These are phyloP conservation scores for Codiaeum variegatum DNA, from an alignment of 441 rosid species.

Conservation along the genomic window DNA sequence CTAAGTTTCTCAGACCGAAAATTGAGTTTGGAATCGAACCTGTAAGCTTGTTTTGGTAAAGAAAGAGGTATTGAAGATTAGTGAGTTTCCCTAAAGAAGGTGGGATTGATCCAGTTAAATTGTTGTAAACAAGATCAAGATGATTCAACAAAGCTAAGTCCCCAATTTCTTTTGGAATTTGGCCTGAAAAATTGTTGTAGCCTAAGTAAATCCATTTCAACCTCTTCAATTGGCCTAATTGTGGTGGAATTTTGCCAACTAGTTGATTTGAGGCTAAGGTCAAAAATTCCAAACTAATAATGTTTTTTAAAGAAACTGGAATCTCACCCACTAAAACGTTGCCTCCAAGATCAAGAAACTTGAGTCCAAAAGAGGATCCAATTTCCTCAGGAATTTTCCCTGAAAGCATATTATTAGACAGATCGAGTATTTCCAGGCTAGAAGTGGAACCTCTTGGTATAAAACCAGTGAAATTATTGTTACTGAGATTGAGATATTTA, in stretches of 20 bases:
- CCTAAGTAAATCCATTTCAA: conserved; percentile 85
- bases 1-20: conserved; percentile 44
- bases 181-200: conserved; percentile 79
- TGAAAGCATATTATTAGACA: conserved; percentile 71
- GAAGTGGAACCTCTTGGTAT: conserved; percentile 38
- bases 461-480: conserved; percentile 72
- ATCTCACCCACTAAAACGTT: conserved; percentile 59
- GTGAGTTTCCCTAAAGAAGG: conserved; percentile 54
- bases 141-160: conserved; percentile 50
- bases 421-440: conserved; percentile 56
- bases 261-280: conserved; percentile 81
- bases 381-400: conserved; percentile 51
- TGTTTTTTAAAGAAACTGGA: conserved; percentile 46
- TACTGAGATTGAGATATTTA: conserved; percentile 63
- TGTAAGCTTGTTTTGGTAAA: conserved; percentile 69
- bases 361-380: conserved; percentile 48
- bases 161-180: conserved; percentile 64
- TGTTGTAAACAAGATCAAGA: conserved; percentile 87
- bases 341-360: conserved; percentile 77
- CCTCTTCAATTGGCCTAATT: conserved; percentile 45
- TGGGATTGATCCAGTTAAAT: conserved; percentile 69
- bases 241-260: conserved; percentile 50
- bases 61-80: conserved; percentile 60
- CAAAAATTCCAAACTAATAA: conserved; percentile 47
- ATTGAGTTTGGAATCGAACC: conserved; percentile 56